Evolutionary conservation across 148 eudicot genomes (phyloP).

Genomic region (Fallopia convolvulus): DNA sequence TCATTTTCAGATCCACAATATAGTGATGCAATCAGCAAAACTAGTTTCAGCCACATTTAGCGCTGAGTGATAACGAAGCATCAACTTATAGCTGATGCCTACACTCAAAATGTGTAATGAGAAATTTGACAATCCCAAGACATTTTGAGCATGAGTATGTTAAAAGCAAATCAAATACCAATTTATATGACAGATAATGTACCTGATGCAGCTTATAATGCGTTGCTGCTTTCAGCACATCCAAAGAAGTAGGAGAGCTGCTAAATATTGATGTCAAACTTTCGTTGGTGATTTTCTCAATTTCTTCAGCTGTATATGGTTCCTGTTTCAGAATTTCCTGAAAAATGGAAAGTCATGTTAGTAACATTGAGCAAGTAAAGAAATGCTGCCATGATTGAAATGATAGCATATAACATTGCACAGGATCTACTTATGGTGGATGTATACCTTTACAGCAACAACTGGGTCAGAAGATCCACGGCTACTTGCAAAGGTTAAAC

Average conservation of each 20-base stretch:
- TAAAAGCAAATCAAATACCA: neutral
- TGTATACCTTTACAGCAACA: conserved; percentile 77
- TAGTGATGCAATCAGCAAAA: neutral
- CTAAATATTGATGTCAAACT: conserved; percentile 49
- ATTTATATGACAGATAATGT: neutral
- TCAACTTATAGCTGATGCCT: neutral
- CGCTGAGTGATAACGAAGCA: neutral
- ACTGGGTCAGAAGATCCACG: conserved; percentile 79
- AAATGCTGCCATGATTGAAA: neutral
- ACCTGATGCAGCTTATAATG: conserved; percentile 85
- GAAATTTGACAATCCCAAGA: neutral
- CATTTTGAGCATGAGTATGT: neutral
- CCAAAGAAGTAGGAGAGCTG: conserved; percentile 71
- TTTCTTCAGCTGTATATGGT: conserved; percentile 69
- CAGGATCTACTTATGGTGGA: neutral
- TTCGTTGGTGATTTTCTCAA: conserved; percentile 52
- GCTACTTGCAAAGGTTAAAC: conserved; percentile 61
- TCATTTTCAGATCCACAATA: neutral
- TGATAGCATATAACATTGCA: neutral
- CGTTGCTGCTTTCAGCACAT: conserved; percentile 78
- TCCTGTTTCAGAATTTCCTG: conserved; percentile 80
- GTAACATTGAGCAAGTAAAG: neutral
- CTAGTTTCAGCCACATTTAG: neutral
- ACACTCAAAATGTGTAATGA: neutral
- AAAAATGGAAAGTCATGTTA: neutral